Percentiles rank a stretch among this genome's conserved stretches.
Evolutionary conservation across 2,329 filamentous ascomycete genomes (phyloP).

Genomic region (Colletotrichum endophyticum): DNA sequence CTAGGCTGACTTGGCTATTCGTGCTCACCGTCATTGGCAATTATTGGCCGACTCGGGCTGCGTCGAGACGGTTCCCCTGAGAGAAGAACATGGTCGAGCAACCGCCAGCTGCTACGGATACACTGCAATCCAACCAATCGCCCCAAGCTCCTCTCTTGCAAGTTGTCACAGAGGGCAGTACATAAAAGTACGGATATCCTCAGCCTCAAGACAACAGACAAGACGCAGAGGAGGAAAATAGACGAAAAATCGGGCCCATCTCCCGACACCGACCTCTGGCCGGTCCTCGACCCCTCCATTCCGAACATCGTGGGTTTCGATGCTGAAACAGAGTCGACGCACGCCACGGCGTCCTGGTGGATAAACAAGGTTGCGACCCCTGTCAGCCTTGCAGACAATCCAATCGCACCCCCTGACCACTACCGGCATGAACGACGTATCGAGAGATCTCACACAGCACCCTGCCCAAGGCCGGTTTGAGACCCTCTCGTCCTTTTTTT

Average conservation of each 20-base stretch:
- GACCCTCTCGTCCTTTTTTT: conserved; percentile 22
- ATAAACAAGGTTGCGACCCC: conserved; percentile 20
- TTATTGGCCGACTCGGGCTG: neutral
- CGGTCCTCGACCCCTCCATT: conserved; percentile 28
- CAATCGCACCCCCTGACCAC: conserved; percentile 30
- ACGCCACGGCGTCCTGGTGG: conserved; percentile 23
- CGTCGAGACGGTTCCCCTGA: neutral
- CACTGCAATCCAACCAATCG: too few relatives aligned
- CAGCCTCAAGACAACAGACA: neutral
- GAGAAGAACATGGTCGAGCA: too few relatives aligned
- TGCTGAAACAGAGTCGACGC: conserved; percentile 42
- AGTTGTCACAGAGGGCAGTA: neutral
- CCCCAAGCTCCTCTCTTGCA: neutral
- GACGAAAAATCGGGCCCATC: neutral
- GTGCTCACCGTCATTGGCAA: neutral
- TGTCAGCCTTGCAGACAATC: conserved; percentile 36
- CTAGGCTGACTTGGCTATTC: neutral
- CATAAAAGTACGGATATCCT: too few relatives aligned
- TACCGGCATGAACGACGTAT: conserved; percentile 30
- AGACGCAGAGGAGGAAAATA: neutral
- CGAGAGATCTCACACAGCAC: conserved; percentile 28
- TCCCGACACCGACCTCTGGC: neutral
- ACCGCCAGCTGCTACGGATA: too few relatives aligned
- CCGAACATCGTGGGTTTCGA: conserved; percentile 51
- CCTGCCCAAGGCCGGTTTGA: conserved; percentile 33